These are phyloP conservation scores for Venturiaceae sp. DNA, from an alignment of 2,329 filamentous ascomycete genomes.

Conservation along the genomic window DNA sequence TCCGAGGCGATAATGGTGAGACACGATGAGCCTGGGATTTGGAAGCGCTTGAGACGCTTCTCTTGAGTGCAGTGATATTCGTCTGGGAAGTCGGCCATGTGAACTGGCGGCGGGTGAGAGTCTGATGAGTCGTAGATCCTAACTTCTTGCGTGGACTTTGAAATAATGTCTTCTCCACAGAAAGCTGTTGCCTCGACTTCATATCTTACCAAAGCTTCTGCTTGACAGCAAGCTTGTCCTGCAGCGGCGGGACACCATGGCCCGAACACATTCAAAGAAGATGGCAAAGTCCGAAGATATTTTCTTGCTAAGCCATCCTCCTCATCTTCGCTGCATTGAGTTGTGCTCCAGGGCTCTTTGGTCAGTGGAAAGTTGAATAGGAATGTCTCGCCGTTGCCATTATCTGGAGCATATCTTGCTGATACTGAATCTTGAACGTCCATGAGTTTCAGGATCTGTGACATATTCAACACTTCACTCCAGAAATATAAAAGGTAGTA, in stretches of 20 bases:
- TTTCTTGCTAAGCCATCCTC: neutral
- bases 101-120: constrained; percentile 5
- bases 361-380: constrained; percentile 2
- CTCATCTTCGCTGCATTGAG: neutral
- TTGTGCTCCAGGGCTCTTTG: neutral
- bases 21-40: neutral
- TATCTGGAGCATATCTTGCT: neutral
- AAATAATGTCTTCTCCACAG: neutral
- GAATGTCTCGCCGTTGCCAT: neutral
- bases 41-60: neutral
- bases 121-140: constrained; percentile 6
- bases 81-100: constrained; percentile 4
- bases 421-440: constrained; percentile 5
- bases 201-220: constrained; percentile 3
- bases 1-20: neutral
- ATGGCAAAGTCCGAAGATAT: neutral
- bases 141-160: neutral
- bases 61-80: constrained; percentile 6
- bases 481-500: neutral
- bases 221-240: constrained; percentile 5
- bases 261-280: neutral
- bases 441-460: constrained; percentile 3
- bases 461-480: neutral
- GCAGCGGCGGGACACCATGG: constrained; percentile 3
- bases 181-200: constrained; percentile 5